phyloP scores from a whole-genome alignment of 169 alveolate species.

The Plasmodium inui region DNA sequence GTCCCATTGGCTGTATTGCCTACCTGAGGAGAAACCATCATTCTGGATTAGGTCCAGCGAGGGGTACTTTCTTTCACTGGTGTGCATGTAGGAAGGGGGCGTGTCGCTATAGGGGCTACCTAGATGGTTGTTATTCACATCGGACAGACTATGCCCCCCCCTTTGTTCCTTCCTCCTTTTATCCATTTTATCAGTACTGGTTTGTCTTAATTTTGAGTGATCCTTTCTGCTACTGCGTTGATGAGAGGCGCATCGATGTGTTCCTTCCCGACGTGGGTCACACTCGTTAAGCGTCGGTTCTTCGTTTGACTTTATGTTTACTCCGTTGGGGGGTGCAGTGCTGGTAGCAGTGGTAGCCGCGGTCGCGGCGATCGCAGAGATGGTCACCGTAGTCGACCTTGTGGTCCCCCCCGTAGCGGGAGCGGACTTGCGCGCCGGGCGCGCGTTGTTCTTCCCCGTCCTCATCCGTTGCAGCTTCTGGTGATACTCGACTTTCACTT shows the following conservation, averaged over 20 bases:
- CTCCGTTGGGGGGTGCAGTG: not conserved
- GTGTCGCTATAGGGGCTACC: not conserved
- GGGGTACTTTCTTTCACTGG: not conserved
- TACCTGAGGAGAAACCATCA: not conserved
- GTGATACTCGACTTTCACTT: conserved; percentile 42
- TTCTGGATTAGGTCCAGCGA: not conserved
- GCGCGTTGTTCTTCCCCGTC: not conserved
- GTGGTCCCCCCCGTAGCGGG: not conserved
- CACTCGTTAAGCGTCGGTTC: not conserved
- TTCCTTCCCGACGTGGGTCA: not conserved
- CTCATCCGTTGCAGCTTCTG: conserved; percentile 54
- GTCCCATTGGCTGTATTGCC: not conserved
- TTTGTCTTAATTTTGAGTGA: not conserved
- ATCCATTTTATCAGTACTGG: not conserved
- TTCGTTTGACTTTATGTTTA: not conserved
- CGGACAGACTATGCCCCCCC: not conserved
- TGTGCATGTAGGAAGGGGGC: not conserved
- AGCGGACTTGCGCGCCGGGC: not conserved
- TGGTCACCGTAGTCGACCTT: not conserved
- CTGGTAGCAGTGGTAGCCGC: not conserved
- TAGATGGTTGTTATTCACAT: not conserved
- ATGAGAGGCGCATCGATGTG: not conserved
- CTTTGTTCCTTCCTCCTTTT: not conserved
- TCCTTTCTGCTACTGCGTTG: not conserved
- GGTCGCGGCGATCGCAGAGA: not conserved